Conservation (phyloP, 257 asterid genomes). For the Forsythia viridissima region DNA sequence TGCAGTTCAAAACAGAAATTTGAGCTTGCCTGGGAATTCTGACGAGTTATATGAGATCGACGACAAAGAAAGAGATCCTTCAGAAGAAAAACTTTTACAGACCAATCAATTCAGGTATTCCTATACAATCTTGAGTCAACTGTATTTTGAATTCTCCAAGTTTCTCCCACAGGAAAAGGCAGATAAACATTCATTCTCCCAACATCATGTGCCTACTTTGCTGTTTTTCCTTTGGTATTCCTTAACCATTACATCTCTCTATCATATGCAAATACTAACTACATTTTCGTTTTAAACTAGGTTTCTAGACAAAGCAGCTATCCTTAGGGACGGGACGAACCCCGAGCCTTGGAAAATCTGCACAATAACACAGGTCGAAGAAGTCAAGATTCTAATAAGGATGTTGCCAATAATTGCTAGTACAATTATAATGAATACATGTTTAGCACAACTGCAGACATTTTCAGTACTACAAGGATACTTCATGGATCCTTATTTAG, state of each 20-base stretch:
- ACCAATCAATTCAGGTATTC: conserved; percentile 38
- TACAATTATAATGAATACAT: conserved; percentile 52
- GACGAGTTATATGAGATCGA: conserved; percentile 18
- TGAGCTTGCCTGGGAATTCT: conserved; percentile 22
- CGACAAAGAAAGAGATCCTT: conserved; percentile 25
- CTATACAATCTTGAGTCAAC: not conserved
- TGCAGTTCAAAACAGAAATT: conserved; percentile 39
- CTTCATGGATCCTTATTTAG: conserved; percentile 43
- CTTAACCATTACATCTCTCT: not conserved
- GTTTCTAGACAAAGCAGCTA: conserved; percentile 48
- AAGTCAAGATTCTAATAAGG: conserved; percentile 46
- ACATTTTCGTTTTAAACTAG: conserved; percentile 21
- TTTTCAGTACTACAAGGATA: conserved; percentile 54
- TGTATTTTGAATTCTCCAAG: no score
- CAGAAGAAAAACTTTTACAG: conserved; percentile 27
- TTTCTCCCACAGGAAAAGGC: no score
- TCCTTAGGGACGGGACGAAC: not conserved
- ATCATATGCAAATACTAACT: not conserved
- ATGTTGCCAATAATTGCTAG: conserved; percentile 50
- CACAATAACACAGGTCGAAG: conserved; percentile 57
- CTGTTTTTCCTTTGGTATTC: not conserved
- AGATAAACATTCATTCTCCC: not conserved
- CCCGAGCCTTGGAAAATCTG: conserved; percentile 25
- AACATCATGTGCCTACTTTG: not conserved
- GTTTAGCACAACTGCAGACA: conserved; percentile 55